Conservation (phyloP, 2,329 filamentous ascomycete species). For the Fusarium sp. region DNA sequence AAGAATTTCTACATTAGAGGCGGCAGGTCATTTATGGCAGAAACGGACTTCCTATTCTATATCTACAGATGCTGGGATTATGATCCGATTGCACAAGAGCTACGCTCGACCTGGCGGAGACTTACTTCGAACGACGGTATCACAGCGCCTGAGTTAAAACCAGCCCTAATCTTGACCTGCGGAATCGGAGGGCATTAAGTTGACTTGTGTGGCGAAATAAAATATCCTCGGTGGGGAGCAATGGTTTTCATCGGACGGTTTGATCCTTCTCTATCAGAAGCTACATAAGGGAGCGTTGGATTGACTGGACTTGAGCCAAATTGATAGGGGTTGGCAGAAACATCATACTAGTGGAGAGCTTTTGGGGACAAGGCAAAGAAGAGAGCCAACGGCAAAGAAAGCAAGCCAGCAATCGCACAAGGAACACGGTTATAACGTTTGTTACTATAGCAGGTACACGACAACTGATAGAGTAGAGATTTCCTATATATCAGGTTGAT, state of each 20-base stretch:
- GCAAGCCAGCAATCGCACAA: not conserved
- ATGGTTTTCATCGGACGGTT: not conserved
- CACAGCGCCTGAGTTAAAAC: not conserved
- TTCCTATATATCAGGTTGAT: not conserved
- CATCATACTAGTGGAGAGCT: too few species aligned
- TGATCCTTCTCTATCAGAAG: too few species aligned
- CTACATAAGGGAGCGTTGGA: not conserved
- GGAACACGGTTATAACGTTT: not conserved
- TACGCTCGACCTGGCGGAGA: not conserved
- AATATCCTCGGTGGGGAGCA: not conserved
- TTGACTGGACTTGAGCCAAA: not conserved
- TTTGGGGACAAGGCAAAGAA: not conserved
- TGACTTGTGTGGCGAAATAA: not conserved
- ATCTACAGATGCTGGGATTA: not conserved
- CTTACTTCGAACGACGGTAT: not conserved
- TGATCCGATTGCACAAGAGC: rapidly evolving
- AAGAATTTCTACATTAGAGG: too few species aligned
- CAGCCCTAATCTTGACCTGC: rapidly evolving
- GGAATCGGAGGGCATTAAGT: rapidly evolving
- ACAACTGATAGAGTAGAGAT: not conserved
- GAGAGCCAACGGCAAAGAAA: not conserved
- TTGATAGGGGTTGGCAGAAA: not conserved
- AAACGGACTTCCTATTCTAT: not conserved
- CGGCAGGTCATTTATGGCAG: too few species aligned
- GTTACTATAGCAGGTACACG: too few species aligned